Base-by-base conservation (phyloP, 768 basidiomycete species). In the Psilocybe cubensis region DNA sequence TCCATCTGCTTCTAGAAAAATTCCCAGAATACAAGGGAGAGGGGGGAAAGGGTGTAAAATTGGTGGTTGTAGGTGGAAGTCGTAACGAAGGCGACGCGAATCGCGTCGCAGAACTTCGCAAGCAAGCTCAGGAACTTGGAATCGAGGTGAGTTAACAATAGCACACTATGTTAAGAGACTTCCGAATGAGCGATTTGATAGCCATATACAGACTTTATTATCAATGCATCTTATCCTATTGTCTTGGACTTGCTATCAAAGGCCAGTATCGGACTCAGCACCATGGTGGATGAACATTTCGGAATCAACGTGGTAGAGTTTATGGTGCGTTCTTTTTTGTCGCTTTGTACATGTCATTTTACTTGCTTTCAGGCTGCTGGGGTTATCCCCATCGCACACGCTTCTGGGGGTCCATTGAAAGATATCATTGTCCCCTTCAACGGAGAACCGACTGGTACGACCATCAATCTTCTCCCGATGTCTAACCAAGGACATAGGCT, bases 281-380 rank as follows among this genome's bases (percentile, higher is more conserved):
- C 96, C 12, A 99, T 99, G 96, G 83, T 94, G 0, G 95, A 98
- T 67, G 96, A 99, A 71, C 96, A 99, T 70, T 99, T 98, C 60
- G 96, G 97, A 2, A 98, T 99, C 70, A 97, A 95, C 64, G 82
- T 99, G 33, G 96, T 99, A 7, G 96, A 99, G 70, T 96, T 92
- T 64, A 96, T 98, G 96, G 96, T 92, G 47, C 61, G 83, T 17
- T 9, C 3, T 21, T n/a, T 47, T 49, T 43, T n/a, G 20, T 46
- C n/a, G 17, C 28, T 52, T 23, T 42, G 9, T 42, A 17, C n/a
- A 17, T 43, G 33, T 20, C 44, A 21, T 33, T 18, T 40, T 7
- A 10, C 38, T 29, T 12, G 38, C 25, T 33, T 21, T 18, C 21
- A 98, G 96, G 96, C 94, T 9, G 94, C 97, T 3, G 96, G 96